A percentile compares a stretch with the other conserved stretches of the same genome.
phyloP scores from a whole-genome alignment of 768 basidiomycete species.

The Wakefieldia striispora region DNA sequence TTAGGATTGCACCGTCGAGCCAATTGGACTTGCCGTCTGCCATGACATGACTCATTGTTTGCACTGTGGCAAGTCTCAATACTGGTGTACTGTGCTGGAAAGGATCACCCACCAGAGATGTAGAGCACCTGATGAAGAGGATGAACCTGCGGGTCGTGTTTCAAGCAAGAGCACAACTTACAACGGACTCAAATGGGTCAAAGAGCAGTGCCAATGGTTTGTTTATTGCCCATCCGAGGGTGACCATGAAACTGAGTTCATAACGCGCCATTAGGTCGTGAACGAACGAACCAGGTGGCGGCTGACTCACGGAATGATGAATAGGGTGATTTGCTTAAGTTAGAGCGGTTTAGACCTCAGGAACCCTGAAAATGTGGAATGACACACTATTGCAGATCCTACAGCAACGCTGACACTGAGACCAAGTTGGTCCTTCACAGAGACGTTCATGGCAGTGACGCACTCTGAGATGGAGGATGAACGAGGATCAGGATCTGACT shows the following conservation, averaged over 20 bases:
- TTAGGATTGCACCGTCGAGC: slow-evolving; percentile 74
- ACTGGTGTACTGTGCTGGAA: slow-evolving; percentile 31
- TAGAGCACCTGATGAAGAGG: slow-evolving; percentile 31
- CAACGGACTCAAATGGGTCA: slow-evolving; percentile 85
- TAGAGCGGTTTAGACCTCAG: background rate
- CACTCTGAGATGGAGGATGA: slow-evolving; percentile 51
- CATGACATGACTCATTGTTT: slow-evolving; percentile 81
- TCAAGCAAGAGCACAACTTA: slow-evolving; percentile 24
- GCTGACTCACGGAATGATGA: slow-evolving; percentile 72
- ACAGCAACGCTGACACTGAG: slow-evolving; percentile 84
- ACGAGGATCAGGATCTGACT: background rate
- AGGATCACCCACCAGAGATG: slow-evolving; percentile 34
- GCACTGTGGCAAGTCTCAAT: slow-evolving; percentile 42
- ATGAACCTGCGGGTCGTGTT: slow-evolving; percentile 6
- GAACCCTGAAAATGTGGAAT: background rate
- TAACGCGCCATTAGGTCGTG: slow-evolving; percentile 1
- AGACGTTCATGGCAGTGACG: slow-evolving; percentile 87
- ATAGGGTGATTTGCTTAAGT: slow-evolving; percentile 73
- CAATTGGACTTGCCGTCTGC: slow-evolving; percentile 84
- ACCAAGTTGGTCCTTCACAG: slow-evolving; percentile 78
- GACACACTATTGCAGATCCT: slow-evolving; percentile 68
- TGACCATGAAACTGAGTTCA: slow-evolving; percentile 58
- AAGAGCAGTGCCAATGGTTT: slow-evolving; percentile 82
- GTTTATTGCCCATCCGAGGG: slow-evolving; percentile 76
- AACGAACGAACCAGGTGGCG: background rate